These are phyloP conservation scores for Phlebopus sp. DNA, from an alignment of 1,284 basidiomycete species.

Conservation along the genomic window DNA sequence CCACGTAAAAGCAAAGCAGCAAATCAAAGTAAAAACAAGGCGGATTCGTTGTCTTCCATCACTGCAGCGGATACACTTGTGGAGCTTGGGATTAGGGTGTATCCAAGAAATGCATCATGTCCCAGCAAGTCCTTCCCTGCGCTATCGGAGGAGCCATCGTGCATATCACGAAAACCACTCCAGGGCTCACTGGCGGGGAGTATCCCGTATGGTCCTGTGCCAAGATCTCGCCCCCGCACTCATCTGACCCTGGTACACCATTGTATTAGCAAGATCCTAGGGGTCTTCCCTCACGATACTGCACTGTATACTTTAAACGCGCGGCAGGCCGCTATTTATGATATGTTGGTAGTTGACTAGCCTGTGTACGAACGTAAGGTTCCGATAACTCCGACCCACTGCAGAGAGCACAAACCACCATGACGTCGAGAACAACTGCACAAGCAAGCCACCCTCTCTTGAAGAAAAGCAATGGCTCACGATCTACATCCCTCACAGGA, in stretches of 20 bases:
- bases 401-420: not conserved
- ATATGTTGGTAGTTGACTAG: too few relatives aligned
- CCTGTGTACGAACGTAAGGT: too few relatives aligned
- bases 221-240: constrained; percentile 15
- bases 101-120: constrained; percentile 23
- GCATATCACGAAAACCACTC: constrained; percentile 3
- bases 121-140: constrained; percentile 9
- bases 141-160: too few relatives aligned
- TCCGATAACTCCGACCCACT: too few relatives aligned
- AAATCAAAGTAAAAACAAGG: constrained; percentile 28
- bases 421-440: constrained; percentile 13
- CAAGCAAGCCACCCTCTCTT: constrained; percentile 14
- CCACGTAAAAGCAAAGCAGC: constrained; percentile 25
- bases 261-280: too few relatives aligned
- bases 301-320: too few relatives aligned
- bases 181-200: constrained; percentile 11
- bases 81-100: constrained; percentile 10
- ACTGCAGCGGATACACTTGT: constrained; percentile 24
- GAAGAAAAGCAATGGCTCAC: constrained; percentile 4
- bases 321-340: too few relatives aligned
- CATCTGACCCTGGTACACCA: too few relatives aligned
- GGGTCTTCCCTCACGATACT: too few relatives aligned
- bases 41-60: constrained; percentile 22
- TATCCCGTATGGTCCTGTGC: constrained; percentile 28
- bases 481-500: constrained; percentile 12